phyloP scores from a whole-genome alignment of 2,329 filamentous ascomycete genomes.

The Neopestalotiopsis sp. region DNA sequence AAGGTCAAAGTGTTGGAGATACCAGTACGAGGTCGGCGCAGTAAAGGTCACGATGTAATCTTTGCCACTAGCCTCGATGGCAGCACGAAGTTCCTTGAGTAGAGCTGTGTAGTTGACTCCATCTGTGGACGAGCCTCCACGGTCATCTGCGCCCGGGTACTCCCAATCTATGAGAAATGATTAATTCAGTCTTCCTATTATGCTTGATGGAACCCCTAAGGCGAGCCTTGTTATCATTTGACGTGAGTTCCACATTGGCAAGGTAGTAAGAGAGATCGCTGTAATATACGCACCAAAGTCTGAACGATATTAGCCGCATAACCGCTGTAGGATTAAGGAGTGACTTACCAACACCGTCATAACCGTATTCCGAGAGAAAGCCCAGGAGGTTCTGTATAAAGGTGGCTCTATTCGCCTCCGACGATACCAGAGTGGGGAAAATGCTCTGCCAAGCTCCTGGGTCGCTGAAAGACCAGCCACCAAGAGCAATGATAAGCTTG shows the following conservation, averaged over 20 bases:
- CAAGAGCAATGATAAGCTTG: not conserved
- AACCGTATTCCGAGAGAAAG: slow-evolving; percentile 42
- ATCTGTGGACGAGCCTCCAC: slow-evolving; percentile 41
- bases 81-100: slow-evolving; percentile 7
- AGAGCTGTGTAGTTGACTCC: slow-evolving; percentile 35
- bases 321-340: too few relatives aligned
- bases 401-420: not conserved
- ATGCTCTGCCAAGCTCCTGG: not conserved
- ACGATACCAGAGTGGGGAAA: slow-evolving; percentile 8
- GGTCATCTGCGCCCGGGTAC: slow-evolving; percentile 39
- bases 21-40: slow-evolving; percentile 33
- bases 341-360: slow-evolving; percentile 45
- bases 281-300: too few relatives aligned
- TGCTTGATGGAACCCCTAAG: too few relatives aligned
- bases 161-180: slow-evolving; percentile 45
- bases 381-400: slow-evolving; percentile 43
- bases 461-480: slow-evolving; percentile 13
- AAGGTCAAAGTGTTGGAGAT: slow-evolving; percentile 33
- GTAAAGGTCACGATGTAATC: slow-evolving; percentile 29
- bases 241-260: too few relatives aligned
- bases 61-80: too few relatives aligned
- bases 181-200: too few relatives aligned
- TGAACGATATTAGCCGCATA: too few relatives aligned
- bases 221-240: too few relatives aligned
- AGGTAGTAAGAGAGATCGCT: too few relatives aligned